These are phyloP conservation scores for Purpureocillium lavendulum DNA, from an alignment of 2,329 filamentous ascomycete species.

Conservation along the genomic window DNA sequence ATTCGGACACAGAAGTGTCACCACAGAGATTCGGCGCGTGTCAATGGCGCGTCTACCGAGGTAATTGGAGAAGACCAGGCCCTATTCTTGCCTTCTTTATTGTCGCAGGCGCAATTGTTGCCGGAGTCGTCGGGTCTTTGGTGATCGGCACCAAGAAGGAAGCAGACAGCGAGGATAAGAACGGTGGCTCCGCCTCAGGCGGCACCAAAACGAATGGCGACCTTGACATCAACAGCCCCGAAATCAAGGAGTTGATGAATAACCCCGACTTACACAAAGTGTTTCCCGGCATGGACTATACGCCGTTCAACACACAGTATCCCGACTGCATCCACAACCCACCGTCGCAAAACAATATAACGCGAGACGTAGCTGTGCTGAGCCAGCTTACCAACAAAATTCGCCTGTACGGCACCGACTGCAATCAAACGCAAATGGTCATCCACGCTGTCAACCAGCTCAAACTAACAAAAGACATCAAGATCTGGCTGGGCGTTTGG, in stretches of 20 bases:
- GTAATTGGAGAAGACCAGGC: slow-evolving; percentile 65
- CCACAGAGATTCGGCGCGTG: too few relatives aligned
- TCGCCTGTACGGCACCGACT: slow-evolving; percentile 89
- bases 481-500: slow-evolving; percentile 94
- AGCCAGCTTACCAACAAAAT: slow-evolving; percentile 84
- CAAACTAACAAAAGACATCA: slow-evolving; percentile 62
- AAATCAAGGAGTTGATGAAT: slow-evolving; percentile 76
- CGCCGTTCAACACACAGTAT: slow-evolving; percentile 83
- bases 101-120: slow-evolving; percentile 64
- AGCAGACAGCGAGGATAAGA: slow-evolving; percentile 10
- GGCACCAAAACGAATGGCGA: slow-evolving; percentile 59
- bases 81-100: slow-evolving; percentile 55
- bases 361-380: slow-evolving; percentile 80
- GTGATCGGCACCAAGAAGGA: slow-evolving; percentile 45
- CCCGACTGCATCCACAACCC: slow-evolving; percentile 70
- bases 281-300: slow-evolving; percentile 94
- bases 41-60: too few relatives aligned
- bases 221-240: slow-evolving; percentile 61
- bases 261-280: slow-evolving; percentile 82
- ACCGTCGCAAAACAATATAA: slow-evolving; percentile 89
- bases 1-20: slow-evolving; percentile 36
- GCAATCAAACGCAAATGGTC: slow-evolving; percentile 94
- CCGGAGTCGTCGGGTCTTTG: slow-evolving; percentile 66
- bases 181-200: slow-evolving; percentile 40
- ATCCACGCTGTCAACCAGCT: slow-evolving; percentile 72